Evolutionary conservation across 2,329 filamentous ascomycete genomes (phyloP).

Genomic region (Sclerotinia nivalis): DNA sequence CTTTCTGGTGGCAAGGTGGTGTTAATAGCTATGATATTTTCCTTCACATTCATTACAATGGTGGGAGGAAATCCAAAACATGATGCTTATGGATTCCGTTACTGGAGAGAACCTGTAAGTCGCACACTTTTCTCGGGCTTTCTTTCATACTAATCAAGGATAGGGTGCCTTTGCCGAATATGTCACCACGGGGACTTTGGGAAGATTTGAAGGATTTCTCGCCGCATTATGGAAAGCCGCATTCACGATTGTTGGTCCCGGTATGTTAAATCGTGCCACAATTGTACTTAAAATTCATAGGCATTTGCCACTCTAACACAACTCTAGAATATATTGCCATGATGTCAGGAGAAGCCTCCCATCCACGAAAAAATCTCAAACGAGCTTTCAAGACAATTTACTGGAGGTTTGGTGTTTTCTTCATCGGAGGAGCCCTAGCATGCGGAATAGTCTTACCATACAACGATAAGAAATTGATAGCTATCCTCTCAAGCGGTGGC

Average conservation of each 20-base stretch:
- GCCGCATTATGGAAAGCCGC: slow-evolving; percentile 53
- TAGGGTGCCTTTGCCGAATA: slow-evolving; percentile 63
- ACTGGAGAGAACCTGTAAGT: slow-evolving; percentile 56
- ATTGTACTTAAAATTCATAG: neutral
- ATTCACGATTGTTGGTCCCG: slow-evolving; percentile 45
- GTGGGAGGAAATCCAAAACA: slow-evolving; percentile 72
- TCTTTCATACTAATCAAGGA: neutral
- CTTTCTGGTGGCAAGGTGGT: slow-evolving; percentile 46
- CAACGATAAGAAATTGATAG: slow-evolving; percentile 57
- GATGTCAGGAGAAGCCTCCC: slow-evolving; percentile 68
- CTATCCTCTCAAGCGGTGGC: slow-evolving; percentile 40
- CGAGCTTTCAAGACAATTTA: slow-evolving; percentile 73
- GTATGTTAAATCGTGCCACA: slow-evolving; percentile 48
- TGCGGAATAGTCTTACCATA: slow-evolving; percentile 68
- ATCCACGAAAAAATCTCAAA: slow-evolving; percentile 64
- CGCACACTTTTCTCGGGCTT: neutral
- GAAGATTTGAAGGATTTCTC: slow-evolving; percentile 68
- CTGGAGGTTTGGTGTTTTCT: slow-evolving; percentile 70
- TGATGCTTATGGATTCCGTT: slow-evolving; percentile 69
- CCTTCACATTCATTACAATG: slow-evolving; percentile 73
- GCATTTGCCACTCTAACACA: neutral
- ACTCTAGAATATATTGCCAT: slow-evolving; percentile 56
- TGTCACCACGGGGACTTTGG: slow-evolving; percentile 62
- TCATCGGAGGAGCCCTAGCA: slow-evolving; percentile 66
- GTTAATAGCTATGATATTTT: slow-evolving; percentile 50